Evolutionary conservation across 306 rosid genomes (phyloP).

Genomic region (Lathyrus aphaca): DNA sequence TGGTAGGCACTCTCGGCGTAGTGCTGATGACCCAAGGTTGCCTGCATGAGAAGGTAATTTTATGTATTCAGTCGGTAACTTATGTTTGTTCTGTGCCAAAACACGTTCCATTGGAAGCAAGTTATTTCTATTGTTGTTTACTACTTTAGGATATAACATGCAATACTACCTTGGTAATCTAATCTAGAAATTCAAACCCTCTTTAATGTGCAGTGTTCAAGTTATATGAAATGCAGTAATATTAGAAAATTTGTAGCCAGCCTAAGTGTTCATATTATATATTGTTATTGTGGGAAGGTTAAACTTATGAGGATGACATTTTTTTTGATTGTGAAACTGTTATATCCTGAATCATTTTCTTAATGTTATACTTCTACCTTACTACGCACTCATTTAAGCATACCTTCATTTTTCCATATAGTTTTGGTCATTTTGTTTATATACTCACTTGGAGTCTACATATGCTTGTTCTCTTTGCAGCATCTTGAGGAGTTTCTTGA

Average conservation of each 20-base stretch:
- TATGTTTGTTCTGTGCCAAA: constrained; percentile 8
- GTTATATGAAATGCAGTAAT: constrained; percentile 9
- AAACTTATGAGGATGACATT: constrained; percentile 2
- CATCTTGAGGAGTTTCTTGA: constrained; percentile 79
- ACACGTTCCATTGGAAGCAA: not conserved
- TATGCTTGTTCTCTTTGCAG: constrained; percentile 56
- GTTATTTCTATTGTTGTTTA: constrained; percentile 5
- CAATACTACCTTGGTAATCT: constrained; percentile 14
- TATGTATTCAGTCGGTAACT: constrained; percentile 29
- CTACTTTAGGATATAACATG: not conserved
- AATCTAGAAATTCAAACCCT: not conserved
- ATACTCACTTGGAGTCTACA: constrained; percentile 28
- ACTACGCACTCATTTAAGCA: too few species aligned
- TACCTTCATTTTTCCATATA: too few species aligned
- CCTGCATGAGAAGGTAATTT: constrained; percentile 74
- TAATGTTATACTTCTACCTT: too few species aligned
- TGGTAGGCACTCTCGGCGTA: constrained; percentile 56
- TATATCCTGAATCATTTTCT: too few species aligned
- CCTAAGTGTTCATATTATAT: constrained; percentile 12
- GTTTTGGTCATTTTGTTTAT: too few species aligned
- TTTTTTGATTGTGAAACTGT: too few species aligned
- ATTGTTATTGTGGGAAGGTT: constrained; percentile 15
- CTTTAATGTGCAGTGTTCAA: constrained; percentile 2
- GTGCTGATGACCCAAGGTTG: constrained; percentile 70
- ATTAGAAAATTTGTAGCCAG: constrained; percentile 10